Evolutionary conservation across 257 asterid species (phyloP), one percentile per base, ranked within the genome.

Genomic region (Thymus quinquecostatus): DNA sequence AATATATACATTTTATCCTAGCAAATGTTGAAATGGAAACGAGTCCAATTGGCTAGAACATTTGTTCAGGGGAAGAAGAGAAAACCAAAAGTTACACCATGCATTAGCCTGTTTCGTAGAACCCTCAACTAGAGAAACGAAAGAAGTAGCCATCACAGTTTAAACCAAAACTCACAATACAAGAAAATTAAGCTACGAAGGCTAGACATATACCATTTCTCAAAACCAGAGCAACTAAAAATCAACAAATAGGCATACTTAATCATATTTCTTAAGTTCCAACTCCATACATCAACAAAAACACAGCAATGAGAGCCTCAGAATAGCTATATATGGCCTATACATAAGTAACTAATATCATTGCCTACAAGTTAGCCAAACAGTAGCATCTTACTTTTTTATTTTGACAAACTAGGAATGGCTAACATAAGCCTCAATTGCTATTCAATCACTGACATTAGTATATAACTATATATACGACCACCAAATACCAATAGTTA

Each of bases 381-480:
- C 2, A 27, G 11, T 66, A 48, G 30, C 13, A 32, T 38, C 70
- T 48, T 8, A 47, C 11, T 47, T 14, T 10, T 38, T 13, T 6
- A 48, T 38, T 9, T 32, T 48, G 10, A 66, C 38, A 57, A 32
- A 13, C 32, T n/a, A 49, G 60, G 62, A 51, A 32, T 10, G 14
- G n/a, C 14, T 8, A 47, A 30, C 61, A 50, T 21, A 66, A 34
- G 36, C 50, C 1, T 11, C 51, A 0, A 51, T 13, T 67, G 62
- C 34, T 6, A 33, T 63, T 63, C 38, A 51, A 36, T n/a, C 51
- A 34, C 1, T 3, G 12, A 10, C 11, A 53, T 51, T 9, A 14
- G 71, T 66, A 59, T n/a, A n/a, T n/a, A n/a, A n/a, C n/a, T n/a
- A n/a, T 34, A 14, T 21, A 66, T 66, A 66, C 27, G 34, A 50